Percentiles rank a stretch among this genome's conserved stretches.
phyloP scores from a whole-genome alignment of 495 filamentous ascomycete genomes.

The Xylaria bambusicola region DNA sequence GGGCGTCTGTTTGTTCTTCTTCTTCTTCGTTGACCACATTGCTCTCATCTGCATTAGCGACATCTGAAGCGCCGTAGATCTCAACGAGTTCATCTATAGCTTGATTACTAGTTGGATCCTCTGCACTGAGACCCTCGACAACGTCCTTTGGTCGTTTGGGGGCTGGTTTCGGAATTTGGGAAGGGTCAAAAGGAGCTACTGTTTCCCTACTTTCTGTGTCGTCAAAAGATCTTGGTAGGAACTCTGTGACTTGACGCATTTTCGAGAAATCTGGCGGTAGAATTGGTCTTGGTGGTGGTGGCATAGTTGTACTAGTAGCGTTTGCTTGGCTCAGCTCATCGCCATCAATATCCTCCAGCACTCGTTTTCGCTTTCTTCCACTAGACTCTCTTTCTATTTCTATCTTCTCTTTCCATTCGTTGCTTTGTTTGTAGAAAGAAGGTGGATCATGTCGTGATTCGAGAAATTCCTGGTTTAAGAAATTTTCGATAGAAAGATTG shows the following conservation, averaged over 20 bases:
- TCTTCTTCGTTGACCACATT: slow-evolving; percentile 15
- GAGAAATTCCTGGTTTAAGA: slow-evolving; percentile 64
- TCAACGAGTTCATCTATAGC: slow-evolving; percentile 36
- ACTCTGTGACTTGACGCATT: slow-evolving; percentile 32
- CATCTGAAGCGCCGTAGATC: slow-evolving; percentile 18
- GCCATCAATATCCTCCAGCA: slow-evolving; percentile 35
- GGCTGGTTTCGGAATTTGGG: slow-evolving; percentile 23
- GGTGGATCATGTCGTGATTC: slow-evolving; percentile 71
- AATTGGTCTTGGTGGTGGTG: slow-evolving; percentile 21
- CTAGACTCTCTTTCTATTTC: slow-evolving; percentile 40
- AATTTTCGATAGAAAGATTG: slow-evolving; percentile 81
- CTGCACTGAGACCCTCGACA: slow-evolving; percentile 36
- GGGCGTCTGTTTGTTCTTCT: slow-evolving; percentile 23
- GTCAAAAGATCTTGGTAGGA: slow-evolving; percentile 31
- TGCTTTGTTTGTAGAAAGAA: slow-evolving; percentile 66
- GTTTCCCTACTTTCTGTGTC: slow-evolving; percentile 26
- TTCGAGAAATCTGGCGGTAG: slow-evolving; percentile 29
- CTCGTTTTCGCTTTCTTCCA: slow-evolving; percentile 46
- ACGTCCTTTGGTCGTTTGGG: slow-evolving; percentile 25
- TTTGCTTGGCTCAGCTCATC: slow-evolving; percentile 24
- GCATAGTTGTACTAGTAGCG: slow-evolving; percentile 23
- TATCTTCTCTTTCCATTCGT: slow-evolving; percentile 53
- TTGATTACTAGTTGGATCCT: slow-evolving; percentile 31
- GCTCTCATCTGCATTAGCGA: slow-evolving; percentile 11
- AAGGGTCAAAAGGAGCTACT: slow-evolving; percentile 30